Evolutionary conservation across 176 grass and related monocot species (phyloP), one percentile per base, ranked within the genome.

Genomic region (Zizania latifolia): DNA sequence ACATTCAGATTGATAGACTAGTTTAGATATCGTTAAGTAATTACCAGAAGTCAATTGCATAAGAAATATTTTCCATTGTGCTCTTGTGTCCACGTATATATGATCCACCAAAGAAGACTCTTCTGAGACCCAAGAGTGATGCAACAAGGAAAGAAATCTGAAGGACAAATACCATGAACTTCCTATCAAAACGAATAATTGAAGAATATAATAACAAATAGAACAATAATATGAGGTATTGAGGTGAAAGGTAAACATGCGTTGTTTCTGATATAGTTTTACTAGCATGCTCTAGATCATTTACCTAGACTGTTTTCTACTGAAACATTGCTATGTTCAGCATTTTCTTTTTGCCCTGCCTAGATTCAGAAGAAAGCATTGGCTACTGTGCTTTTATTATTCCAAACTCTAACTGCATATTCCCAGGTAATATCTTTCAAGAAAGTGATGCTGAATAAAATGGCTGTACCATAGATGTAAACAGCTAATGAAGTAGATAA

Each of bases 141-240:
- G 95, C 95, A 55, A 98, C 95, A 90, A 98, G 95, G 71, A 89
- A 98, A 22, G 89, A 90, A 68, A 98, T 92, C 95, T 97, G 78
- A 68, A 53, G 66, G 45, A 59, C 13, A 85, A 38, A 48, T 51
- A 63, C 16, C 32, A 68, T 58, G 16, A 79, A 32, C 22, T 77
- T 53, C 27, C 29, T 58, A 65, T 36, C 29, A 79, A 58, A 53
- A 60, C 33, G 24, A 60, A 44, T 22, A 45, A 35, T 19, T 32
- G 54, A 44, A 55, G n/a, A 45, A 48, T 50, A 68, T 26, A 43
- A 53, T 67, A 65, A 67, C 13, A 65, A 30, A 80, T 55, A 65
- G 4, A 57, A 63, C 1, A 60, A 63, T n/a, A 67, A 26, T 46
- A 55, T 62, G 31, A 74, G 12, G 12, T 69, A 39, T 44, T 62